Percentiles rank a stretch among this genome's conserved stretches.
Conservation (phyloP, 2,329 filamentous ascomycete genomes). For the Curvularia spicifera region DNA sequence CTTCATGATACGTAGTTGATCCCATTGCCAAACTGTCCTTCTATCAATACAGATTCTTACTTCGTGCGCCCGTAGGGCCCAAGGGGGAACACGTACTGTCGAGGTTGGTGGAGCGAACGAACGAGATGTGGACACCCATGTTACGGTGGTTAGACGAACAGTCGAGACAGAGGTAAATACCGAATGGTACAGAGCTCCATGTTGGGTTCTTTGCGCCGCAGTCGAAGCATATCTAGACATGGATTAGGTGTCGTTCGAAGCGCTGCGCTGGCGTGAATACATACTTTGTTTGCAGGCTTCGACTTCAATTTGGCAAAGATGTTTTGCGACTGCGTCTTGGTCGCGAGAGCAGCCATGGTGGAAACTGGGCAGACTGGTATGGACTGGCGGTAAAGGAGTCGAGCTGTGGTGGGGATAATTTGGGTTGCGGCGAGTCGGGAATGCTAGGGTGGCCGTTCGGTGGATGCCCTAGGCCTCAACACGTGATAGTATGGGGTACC, state of each 20-base stretch:
- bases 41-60: slow-evolving; percentile 59
- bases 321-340: slow-evolving; percentile 93
- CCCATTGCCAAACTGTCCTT: slow-evolving; percentile 84
- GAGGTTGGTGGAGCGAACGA: slow-evolving; percentile 97
- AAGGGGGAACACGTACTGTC: slow-evolving; percentile 72
- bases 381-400: slow-evolving; percentile 34
- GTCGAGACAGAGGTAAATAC: slow-evolving; percentile 97
- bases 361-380: slow-evolving; percentile 28
- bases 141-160: slow-evolving; percentile 97
- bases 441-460: slow-evolving; percentile 32
- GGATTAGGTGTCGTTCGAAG: slow-evolving; percentile 33
- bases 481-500: slow-evolving; percentile 20
- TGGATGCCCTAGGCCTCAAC: slow-evolving; percentile 11
- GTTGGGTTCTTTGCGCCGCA: slow-evolving; percentile 97
- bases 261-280: slow-evolving; percentile 31
- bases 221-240: slow-evolving; percentile 88
- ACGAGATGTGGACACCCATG: slow-evolving; percentile 97
- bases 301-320: slow-evolving; percentile 97
- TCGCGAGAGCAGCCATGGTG: slow-evolving; percentile 70
- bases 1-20: slow-evolving; percentile 96
- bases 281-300: slow-evolving; percentile 92
- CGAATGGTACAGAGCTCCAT: slow-evolving; percentile 96
- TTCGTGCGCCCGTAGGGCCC: background rate
- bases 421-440: slow-evolving; percentile 29
- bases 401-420: slow-evolving; percentile 40